These are phyloP conservation scores for Globisporangium radiosum DNA, from an alignment of 352 stramenopile species.

Conservation along the genomic window DNA sequence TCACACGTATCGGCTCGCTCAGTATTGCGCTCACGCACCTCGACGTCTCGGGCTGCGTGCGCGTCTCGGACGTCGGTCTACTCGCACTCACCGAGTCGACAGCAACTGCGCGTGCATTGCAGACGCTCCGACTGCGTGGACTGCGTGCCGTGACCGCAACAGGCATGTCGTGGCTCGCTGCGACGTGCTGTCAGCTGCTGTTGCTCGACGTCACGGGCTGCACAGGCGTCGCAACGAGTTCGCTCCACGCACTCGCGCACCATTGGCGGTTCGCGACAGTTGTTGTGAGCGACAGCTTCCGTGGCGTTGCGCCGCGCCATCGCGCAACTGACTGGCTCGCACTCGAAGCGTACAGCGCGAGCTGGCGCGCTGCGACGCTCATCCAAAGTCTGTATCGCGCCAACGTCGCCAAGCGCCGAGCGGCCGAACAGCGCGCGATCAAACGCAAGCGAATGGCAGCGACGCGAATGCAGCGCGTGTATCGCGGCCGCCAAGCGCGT, in stretches of 20 bases:
- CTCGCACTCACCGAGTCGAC: slow-evolving; percentile 56
- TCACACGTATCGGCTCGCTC: slow-evolving; percentile 31
- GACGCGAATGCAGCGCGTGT: slow-evolving; percentile 56
- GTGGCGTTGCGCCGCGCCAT: slow-evolving; percentile 68
- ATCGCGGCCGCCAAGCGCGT: slow-evolving; percentile 49
- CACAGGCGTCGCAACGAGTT: slow-evolving; percentile 31
- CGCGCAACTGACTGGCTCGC: slow-evolving; percentile 74
- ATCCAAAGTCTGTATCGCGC: slow-evolving; percentile 70
- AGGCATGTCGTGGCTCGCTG: slow-evolving; percentile 80
- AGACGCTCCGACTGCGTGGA: slow-evolving; percentile 60
- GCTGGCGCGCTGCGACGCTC: slow-evolving; percentile 50
- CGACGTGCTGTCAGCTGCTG: slow-evolving; percentile 57
- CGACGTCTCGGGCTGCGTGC: slow-evolving; percentile 64
- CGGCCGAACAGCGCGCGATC: slow-evolving; percentile 41
- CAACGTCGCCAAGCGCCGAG: slow-evolving; percentile 33
- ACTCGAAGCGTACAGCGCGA: slow-evolving; percentile 83
- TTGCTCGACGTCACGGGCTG: slow-evolving; percentile 61
- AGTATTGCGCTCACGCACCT: slow-evolving; percentile 71
- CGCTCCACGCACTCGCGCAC: slow-evolving; percentile 44
- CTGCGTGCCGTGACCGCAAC: slow-evolving; percentile 65
- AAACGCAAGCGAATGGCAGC: slow-evolving; percentile 45
- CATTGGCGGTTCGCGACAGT: slow-evolving; percentile 59
- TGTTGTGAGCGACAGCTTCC: slow-evolving; percentile 41
- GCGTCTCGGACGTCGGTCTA: slow-evolving; percentile 75
- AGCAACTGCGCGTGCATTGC: slow-evolving; percentile 28